Conservation (phyloP, 129 eudicot species). For the Deinandra increscens region DNA sequence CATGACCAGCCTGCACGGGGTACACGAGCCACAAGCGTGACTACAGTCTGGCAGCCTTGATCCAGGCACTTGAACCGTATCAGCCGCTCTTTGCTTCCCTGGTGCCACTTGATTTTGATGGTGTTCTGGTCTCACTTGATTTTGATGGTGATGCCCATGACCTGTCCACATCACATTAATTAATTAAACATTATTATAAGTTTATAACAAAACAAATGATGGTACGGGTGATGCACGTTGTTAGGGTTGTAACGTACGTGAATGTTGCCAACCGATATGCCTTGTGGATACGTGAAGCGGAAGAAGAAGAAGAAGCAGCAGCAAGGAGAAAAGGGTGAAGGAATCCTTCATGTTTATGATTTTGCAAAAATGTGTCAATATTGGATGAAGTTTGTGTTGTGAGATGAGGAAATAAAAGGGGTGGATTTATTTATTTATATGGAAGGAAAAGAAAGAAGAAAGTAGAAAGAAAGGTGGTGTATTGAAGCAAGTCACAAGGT, state of each 20-base stretch:
- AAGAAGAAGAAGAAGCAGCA: conserved; percentile 48
- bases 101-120: conserved; percentile 6
- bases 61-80: conserved; percentile 66
- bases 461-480: conserved; percentile 34
- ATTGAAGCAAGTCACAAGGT: conserved; percentile 96
- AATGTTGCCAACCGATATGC: conserved; percentile 43
- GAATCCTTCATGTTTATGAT: conserved; percentile 36
- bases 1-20: conserved; percentile 87
- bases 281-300: conserved; percentile 49
- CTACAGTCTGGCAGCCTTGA: conserved; percentile 88
- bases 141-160: conserved; percentile 45
- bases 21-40: conserved; percentile 94
- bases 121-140: conserved; percentile 20
- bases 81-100: conserved; percentile 38
- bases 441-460: conserved; percentile 27
- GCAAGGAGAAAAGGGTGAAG: conserved; percentile 29
- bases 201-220: background rate
- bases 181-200: conserved; percentile 2
- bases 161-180: conserved; percentile 25
- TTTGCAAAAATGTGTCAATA: background rate
- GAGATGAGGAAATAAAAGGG: conserved; percentile 13
- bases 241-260: conserved; percentile 38
- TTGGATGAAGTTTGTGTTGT: conserved; percentile 8
- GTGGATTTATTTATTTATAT: conserved; percentile 26
- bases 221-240: background rate